Base-by-base conservation (phyloP, 106 monocot species). In the Triglochin maritima region DNA sequence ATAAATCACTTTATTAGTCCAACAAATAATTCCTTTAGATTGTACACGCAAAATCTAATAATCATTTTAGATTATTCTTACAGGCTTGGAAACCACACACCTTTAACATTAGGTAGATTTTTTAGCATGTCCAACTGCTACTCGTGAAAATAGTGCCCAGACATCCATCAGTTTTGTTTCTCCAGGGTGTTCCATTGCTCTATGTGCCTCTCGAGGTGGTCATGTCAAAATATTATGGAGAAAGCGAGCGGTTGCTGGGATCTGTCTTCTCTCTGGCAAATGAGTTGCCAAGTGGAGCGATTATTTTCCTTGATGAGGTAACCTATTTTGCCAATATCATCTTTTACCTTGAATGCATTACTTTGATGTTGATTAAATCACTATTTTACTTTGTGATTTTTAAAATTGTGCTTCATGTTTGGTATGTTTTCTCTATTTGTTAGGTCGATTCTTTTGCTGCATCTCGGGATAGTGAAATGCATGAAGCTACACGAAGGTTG, bases 161-260 rank as follows among this genome's bases (percentile, higher is more conserved):
- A 29, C 29, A 29, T 29, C 29, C 29, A 29, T 29, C 29, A 29
- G 29, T 29, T 29, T 29, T 29, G 1, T 29, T 29, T 29, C 29
- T 70, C 1, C 66, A 88, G 90, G 96, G 96, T 60, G 80, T 98
- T 78, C 96, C 91, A 5, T 77, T 98, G 55, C 64, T 98, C 16
- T 98, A 98, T 84, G 96, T 98, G 17, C 96, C 96, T 50, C 75
- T 98, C 10, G 96, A 91, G 78, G 75, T 96, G 56, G 85, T 98
- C 44, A 81, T 98, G 85, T 98, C 96, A 60, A 98, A 98, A 68
- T 98, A 86, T 78, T 98, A 98, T 79, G 96, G 96, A 68, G 88
- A 98, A 84, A 98, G 96, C 70, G 96, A 98, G 59, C 74, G 86
- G 3, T 65, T 91, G n/a, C 60, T 98, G 12, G 91, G 91, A 29